A percentile compares a stretch with the other conserved stretches of the same genome.
These are phyloP conservation scores for Erythrobasidium hasegawianum DNA, from an alignment of 1,284 basidiomycete species.

Conservation along the genomic window DNA sequence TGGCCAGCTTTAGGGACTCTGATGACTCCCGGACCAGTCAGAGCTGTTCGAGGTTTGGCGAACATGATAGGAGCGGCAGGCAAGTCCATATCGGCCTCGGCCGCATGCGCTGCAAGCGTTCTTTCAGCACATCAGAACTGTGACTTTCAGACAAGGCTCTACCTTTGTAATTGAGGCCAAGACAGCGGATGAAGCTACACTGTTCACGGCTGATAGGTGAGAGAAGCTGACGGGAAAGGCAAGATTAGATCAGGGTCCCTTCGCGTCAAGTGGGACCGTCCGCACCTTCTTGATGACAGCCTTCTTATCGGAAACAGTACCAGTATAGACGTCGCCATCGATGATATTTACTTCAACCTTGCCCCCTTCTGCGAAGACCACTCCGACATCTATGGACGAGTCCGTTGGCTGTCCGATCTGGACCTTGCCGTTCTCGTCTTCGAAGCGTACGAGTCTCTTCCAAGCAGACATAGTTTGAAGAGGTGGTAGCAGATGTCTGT, in stretches of 20 bases:
- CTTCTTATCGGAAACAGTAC: constrained; percentile 7
- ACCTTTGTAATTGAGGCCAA: constrained; percentile 33
- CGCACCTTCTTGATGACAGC: constrained; percentile 23
- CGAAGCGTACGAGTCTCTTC: constrained; percentile 45
- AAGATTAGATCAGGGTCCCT: background rate
- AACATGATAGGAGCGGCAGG: constrained; percentile 27
- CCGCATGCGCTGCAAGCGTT: constrained; percentile 6
- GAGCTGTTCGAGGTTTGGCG: constrained; percentile 31
- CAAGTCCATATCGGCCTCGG: constrained; percentile 8
- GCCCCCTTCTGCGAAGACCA: constrained; percentile 34
- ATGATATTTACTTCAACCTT: constrained; percentile 36
- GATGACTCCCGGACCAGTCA: constrained; percentile 29
- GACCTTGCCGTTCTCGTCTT: constrained; percentile 38
- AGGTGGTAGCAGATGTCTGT: no score
- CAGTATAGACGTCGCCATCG: constrained; percentile 27
- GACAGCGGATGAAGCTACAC: constrained; percentile 27
- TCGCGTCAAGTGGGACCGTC: background rate
- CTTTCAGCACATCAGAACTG: no score
- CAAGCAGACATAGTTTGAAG: constrained; percentile 34
- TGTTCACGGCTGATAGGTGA: constrained; percentile 20
- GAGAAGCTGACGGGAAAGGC: constrained; percentile 16
- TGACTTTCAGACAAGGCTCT: no score
- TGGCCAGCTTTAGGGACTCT: constrained; percentile 23
- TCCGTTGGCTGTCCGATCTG: constrained; percentile 45
- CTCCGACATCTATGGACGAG: constrained; percentile 33